A percentile compares a stretch with the other conserved stretches of the same genome.
phyloP scores from a whole-genome alignment of 192 early-diverging fungal genomes.

The Podila clonocystis region DNA sequence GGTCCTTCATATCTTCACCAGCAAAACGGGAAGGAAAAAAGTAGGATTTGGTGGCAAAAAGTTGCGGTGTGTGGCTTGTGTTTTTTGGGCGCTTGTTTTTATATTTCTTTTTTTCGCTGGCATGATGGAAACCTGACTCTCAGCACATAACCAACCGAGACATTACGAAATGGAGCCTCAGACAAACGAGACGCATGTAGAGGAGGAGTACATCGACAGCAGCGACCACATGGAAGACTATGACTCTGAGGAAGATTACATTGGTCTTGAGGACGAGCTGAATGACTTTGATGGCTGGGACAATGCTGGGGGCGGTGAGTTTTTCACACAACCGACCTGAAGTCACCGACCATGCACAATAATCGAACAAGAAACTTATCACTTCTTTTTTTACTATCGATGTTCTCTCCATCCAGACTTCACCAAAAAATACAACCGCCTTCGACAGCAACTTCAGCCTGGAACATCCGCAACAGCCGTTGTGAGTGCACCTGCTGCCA shows the following conservation, averaged over 20 bases:
- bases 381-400: not conserved
- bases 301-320: conserved; percentile 73
- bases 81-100: not conserved
- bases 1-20: not conserved
- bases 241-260: conserved; percentile 64
- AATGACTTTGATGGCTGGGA: conserved; percentile 86
- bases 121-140: not conserved
- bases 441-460: conserved; percentile 73
- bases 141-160: not conserved
- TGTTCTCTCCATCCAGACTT: conserved; percentile 68
- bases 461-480: conserved; percentile 38
- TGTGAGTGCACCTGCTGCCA: conserved; percentile 34
- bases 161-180: not conserved
- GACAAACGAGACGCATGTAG: not conserved
- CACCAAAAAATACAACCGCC: conserved; percentile 92
- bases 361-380: not conserved
- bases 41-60: not conserved
- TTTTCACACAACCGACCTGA: not conserved
- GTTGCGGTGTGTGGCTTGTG: not conserved
- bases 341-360: not conserved
- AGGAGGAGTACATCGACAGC: not conserved
- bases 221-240: conserved; percentile 46
- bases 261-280: conserved; percentile 77
- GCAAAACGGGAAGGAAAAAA: not conserved
- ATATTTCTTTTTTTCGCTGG: not conserved